phyloP scores from a whole-genome alignment of 495 filamentous ascomycete genomes.

The Podospora pseudocomata region DNA sequence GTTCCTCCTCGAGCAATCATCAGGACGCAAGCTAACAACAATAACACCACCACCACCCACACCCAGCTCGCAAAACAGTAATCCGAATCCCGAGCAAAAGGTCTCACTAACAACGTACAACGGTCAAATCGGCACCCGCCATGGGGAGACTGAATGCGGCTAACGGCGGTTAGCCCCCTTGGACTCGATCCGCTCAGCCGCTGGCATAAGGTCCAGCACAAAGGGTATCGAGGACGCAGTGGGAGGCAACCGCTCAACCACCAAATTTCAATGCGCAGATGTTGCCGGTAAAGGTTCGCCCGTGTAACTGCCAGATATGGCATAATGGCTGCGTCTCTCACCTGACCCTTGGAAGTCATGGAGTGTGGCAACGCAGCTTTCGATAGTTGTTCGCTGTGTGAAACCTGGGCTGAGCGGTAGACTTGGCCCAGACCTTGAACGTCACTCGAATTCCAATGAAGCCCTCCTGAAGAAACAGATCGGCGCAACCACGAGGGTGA shows the following conservation, averaged over 20 bases:
- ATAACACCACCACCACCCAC: not conserved
- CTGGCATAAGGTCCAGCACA: not conserved
- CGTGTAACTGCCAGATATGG: not conserved
- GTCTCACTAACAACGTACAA: not conserved
- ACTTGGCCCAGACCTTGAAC: not conserved
- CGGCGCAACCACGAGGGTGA: not conserved
- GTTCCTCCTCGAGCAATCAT: not conserved
- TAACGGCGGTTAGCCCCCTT: not conserved
- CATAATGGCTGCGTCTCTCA: not conserved
- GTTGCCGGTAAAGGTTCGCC: too few relatives aligned
- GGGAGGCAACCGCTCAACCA: not conserved
- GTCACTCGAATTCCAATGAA: not conserved
- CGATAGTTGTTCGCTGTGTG: not conserved
- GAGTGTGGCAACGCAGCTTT: not conserved
- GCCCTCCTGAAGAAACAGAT: not conserved
- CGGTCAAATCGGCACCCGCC: not conserved
- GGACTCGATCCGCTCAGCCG: not conserved
- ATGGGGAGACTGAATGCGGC: not conserved
- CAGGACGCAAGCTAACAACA: not conserved
- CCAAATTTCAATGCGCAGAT: not conserved
- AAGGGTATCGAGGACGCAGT: not conserved
- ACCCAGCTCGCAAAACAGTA: not conserved
- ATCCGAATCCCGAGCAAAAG: not conserved
- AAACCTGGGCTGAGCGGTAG: not conserved
- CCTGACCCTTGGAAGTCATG: not conserved